Evolutionary conservation across 495 filamentous ascomycete species (phyloP), one percentile per base, ranked within the genome.

Genomic region (Penicillium cataractarum): DNA sequence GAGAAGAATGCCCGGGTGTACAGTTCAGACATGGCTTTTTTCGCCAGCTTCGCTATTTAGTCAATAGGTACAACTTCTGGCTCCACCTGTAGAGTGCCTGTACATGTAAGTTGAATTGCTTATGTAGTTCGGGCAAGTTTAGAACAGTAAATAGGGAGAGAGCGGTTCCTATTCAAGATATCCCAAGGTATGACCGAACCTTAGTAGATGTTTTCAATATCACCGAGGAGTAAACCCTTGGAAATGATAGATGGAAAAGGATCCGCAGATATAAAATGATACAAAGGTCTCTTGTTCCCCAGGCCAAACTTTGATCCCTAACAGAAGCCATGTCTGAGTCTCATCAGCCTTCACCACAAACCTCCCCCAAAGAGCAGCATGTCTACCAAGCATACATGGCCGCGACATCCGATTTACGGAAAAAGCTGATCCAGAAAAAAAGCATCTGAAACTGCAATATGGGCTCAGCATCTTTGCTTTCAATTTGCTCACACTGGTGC

Each of bases 401-500:
- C 17, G 37, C 37, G 17, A 40, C 37, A 32, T 10, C 50, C 26
- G 50, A 53, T 32, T 32, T 56, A 42, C 54, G 54, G 29, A 56
- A n/a, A 26, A 27, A 56, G 33, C 35, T 56, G 13, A 42, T 26
- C 7, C 54, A 9, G 2, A 56, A 42, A 21, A 29, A 42, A 26
- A 40, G 22, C 33, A 56, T 26, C 54, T 42, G 54, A 56, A 29
- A 56, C 3, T 56, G 9, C 54, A 56, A 56, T 56, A 56, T 56
- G 13, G 26, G 22, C 35, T 56, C 44, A 56, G n/a, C 54, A 44
- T 33, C 54, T 24, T 42, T 56, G n/a, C 15, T 40, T 56, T 56
- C 54, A 56, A 56, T 42, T 56, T 56, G 33, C n/a, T 56, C 22
- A 29, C 54, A 56, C 42, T 81, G 57, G 59, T 66, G 17, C 78